phyloP scores from a whole-genome alignment of 2,329 filamentous ascomycete species.

The Cryphonectria parasitica region DNA sequence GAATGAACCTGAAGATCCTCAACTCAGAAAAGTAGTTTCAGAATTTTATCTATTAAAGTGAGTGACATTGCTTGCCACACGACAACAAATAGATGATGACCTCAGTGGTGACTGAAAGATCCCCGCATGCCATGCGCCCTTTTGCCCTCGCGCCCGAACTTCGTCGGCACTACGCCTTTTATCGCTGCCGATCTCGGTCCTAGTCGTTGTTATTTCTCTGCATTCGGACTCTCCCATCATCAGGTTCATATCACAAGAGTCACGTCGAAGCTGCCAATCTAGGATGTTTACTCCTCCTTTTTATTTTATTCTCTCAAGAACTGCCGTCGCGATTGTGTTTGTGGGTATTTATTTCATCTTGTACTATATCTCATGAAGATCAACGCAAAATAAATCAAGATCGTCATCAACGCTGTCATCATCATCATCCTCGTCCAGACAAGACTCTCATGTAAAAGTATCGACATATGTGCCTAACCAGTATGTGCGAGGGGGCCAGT shows the following conservation, averaged over 20 bases:
- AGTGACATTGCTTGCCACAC: background rate
- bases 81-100: background rate
- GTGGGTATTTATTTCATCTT: background rate
- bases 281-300: too few species aligned
- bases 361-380: too few species aligned
- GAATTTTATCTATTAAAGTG: background rate
- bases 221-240: background rate
- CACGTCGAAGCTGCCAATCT: background rate
- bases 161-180: background rate
- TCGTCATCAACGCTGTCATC: too few species aligned
- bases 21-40: too few species aligned
- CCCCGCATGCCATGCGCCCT: slow-evolving; percentile 14
- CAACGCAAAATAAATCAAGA: too few species aligned
- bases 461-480: too few species aligned
- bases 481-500: too few species aligned
- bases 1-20: background rate
- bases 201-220: background rate
- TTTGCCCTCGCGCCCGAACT: background rate
- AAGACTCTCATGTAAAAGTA: background rate
- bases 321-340: background rate
- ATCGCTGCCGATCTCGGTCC: slow-evolving; percentile 24
- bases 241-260: background rate
- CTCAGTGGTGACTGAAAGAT: background rate
- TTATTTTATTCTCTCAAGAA: background rate
- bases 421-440: background rate